phyloP scores from a whole-genome alignment of 768 basidiomycete species.

The Podaxis sp. region DNA sequence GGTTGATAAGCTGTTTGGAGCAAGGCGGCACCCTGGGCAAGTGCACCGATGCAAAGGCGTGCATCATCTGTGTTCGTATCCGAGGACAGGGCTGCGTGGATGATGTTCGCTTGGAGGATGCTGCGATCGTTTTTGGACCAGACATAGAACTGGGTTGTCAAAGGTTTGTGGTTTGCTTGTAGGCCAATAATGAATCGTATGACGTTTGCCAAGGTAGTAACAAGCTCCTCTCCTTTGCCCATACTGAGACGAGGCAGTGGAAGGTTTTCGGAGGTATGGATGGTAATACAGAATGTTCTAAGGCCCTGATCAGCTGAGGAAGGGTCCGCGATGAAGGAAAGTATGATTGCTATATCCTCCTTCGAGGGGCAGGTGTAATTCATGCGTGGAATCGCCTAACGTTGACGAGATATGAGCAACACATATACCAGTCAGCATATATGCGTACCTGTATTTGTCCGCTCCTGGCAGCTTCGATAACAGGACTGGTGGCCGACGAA shows the following conservation, averaged over 20 bases:
- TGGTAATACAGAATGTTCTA: constrained; percentile 35
- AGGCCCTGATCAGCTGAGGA: constrained; percentile 29
- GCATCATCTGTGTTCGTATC: constrained; percentile 29
- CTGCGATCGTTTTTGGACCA: constrained; percentile 40
- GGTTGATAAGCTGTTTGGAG: constrained; percentile 51
- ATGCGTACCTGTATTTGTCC: constrained; percentile 31
- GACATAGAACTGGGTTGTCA: constrained; percentile 45
- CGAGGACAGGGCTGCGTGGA: constrained; percentile 38
- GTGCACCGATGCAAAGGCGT: constrained; percentile 47
- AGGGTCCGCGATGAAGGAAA: constrained; percentile 43
- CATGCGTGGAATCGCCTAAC: constrained; percentile 39
- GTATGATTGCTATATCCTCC: constrained; percentile 44
- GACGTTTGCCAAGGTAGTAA: constrained; percentile 33
- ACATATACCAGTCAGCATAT: not conserved
- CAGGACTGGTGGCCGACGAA: constrained; percentile 27
- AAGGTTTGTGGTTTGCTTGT: constrained; percentile 16
- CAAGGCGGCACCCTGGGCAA: constrained; percentile 46
- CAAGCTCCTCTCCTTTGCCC: constrained; percentile 25
- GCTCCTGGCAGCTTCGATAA: constrained; percentile 37
- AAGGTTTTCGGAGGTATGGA: constrained; percentile 25
- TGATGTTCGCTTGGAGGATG: constrained; percentile 39
- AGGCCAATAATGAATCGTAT: constrained; percentile 32
- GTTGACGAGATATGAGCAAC: constrained; percentile 3
- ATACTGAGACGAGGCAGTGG: constrained; percentile 24
- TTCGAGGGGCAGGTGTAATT: constrained; percentile 41